These are phyloP conservation scores for Combretum micranthum DNA, from an alignment of 345 rosid species.

Conservation along the genomic window DNA sequence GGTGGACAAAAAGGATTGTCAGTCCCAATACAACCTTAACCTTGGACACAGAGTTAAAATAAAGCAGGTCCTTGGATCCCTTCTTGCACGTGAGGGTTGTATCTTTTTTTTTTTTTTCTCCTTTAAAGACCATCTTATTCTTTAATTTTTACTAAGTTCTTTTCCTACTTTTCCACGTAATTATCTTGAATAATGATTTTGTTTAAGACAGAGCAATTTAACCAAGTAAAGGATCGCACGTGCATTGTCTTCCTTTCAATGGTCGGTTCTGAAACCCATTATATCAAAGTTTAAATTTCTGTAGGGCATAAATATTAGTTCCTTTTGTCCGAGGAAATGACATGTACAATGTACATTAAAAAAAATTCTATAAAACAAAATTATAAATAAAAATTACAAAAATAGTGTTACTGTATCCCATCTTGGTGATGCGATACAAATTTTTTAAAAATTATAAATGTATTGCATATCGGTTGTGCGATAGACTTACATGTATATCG, in stretches of 20 bases:
- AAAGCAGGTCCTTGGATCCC: not conserved
- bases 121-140: not conserved
- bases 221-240: constrained; percentile 6
- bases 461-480: too few relatives aligned
- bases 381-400: too few relatives aligned
- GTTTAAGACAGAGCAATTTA: not conserved
- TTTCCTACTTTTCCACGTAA: constrained; percentile 2
- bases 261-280: constrained; percentile 12
- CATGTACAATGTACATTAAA: too few relatives aligned
- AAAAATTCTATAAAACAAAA: too few relatives aligned
- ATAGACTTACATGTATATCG: too few relatives aligned
- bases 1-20: constrained; percentile 2
- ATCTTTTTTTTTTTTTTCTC: too few relatives aligned
- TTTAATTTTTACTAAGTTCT: constrained; percentile 1
- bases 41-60: not conserved
- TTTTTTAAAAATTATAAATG: too few relatives aligned
- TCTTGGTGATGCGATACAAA: too few relatives aligned
- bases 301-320: too few relatives aligned
- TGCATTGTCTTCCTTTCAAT: constrained; percentile 8
- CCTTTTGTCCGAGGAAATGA: too few relatives aligned
- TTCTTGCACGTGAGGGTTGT: not conserved
- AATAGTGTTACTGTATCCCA: too few relatives aligned
- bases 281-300: constrained; percentile 9
- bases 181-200: constrained; percentile 3
- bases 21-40: constrained; percentile 5